phyloP scores from a whole-genome alignment of 345 rosid species.

The Diplotaxis tenuifolia region DNA sequence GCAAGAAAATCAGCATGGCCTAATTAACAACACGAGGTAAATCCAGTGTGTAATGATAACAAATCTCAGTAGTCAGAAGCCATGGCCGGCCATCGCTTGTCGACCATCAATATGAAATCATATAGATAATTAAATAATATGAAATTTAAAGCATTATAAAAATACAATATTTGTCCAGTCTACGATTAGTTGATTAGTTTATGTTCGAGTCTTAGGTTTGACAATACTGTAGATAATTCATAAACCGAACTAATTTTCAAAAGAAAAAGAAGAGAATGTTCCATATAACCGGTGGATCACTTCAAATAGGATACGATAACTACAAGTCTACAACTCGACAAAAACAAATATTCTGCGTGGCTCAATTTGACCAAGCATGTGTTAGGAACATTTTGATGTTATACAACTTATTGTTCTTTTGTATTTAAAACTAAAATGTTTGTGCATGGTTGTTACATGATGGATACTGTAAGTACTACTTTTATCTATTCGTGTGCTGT shows the following conservation, averaged over 20 bases:
- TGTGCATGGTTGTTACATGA: neutral
- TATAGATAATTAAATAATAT: neutral
- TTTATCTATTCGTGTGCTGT: slow-evolving; percentile 10
- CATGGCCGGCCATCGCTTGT: neutral
- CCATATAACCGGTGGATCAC: slow-evolving; percentile 2
- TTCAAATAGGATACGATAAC: slow-evolving; percentile 13
- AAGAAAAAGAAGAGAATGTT: neutral
- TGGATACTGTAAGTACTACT: slow-evolving; percentile 6
- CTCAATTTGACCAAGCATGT: neutral
- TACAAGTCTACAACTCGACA: neutral
- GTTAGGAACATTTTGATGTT: neutral
- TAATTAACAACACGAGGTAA: neutral
- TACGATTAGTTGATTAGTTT: neutral
- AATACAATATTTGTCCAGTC: neutral
- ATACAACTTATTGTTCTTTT: no score
- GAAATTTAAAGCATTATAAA: neutral
- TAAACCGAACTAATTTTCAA: neutral
- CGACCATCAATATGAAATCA: neutral
- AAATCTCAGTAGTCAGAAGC: neutral
- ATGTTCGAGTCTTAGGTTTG: neutral
- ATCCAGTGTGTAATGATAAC: neutral
- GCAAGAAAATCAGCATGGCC: neutral
- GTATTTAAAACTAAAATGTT: no score
- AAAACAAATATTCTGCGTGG: slow-evolving; percentile 11
- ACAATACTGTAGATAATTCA: neutral